Evolutionary conservation across 495 filamentous ascomycete genomes (phyloP).

Genomic region (Tetracladium setigerum): DNA sequence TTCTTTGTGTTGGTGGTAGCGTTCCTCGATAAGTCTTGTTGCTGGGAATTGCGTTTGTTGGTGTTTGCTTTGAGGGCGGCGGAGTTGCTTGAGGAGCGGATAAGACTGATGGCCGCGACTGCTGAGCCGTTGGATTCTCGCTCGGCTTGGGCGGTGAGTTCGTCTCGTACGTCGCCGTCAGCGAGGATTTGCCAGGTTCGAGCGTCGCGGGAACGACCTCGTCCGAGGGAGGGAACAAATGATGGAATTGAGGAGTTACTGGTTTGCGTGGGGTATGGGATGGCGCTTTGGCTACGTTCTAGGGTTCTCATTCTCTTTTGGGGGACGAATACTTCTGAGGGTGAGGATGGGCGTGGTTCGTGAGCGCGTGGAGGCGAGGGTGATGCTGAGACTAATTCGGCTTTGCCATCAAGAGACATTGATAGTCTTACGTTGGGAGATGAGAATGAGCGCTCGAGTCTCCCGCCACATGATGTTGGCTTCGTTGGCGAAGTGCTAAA

Average conservation of each 20-base stretch:
- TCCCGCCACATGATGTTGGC: constrained; percentile 26
- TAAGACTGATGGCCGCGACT: constrained; percentile 59
- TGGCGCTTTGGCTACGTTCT: constrained; percentile 53
- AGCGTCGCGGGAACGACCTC: constrained; percentile 74
- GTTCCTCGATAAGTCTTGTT: constrained; percentile 28
- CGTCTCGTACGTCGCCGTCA: constrained; percentile 63
- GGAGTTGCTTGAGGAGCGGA: constrained; percentile 54
- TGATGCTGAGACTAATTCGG: constrained; percentile 62
- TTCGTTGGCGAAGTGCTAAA: constrained; percentile 9
- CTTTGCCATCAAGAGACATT: constrained; percentile 74
- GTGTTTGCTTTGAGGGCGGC: constrained; percentile 43
- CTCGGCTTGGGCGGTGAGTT: constrained; percentile 64
- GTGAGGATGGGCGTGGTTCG: constrained; percentile 16
- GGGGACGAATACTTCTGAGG: constrained; percentile 27
- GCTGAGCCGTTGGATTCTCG: constrained; percentile 65
- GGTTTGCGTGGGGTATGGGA: constrained; percentile 27
- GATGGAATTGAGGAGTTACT: constrained; percentile 6
- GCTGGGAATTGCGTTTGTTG: constrained; percentile 52
- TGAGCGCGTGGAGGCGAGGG: constrained; percentile 60
- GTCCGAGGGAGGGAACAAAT: constrained; percentile 31
- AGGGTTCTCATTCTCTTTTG: constrained; percentile 46
- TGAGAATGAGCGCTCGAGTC: constrained; percentile 4
- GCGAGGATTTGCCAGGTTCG: constrained; percentile 80
- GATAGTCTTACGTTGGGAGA: constrained; percentile 54
- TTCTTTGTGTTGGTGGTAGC: constrained; percentile 50